Evolutionary conservation across 2,329 filamentous ascomycete genomes (phyloP).

Genomic region (Trichophyton benhamiae): DNA sequence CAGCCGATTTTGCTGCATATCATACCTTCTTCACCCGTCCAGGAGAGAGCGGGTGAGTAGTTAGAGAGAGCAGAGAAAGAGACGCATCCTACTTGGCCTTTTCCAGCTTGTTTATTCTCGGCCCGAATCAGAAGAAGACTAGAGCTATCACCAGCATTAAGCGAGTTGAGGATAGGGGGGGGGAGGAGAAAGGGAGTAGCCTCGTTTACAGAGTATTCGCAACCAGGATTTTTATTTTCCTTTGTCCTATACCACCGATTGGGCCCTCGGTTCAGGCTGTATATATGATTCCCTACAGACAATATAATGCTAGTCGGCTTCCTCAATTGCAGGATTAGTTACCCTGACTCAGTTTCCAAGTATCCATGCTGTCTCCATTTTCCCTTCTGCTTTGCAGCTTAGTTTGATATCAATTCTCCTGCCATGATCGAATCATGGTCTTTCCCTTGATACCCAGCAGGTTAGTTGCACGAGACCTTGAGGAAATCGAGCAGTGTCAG

Average conservation of each 20-base stretch:
- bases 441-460: background rate
- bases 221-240: background rate
- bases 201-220: no score
- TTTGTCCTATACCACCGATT: background rate
- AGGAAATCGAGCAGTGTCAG: background rate
- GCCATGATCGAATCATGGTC: background rate
- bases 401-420: background rate
- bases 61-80: background rate
- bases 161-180: background rate
- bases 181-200: background rate
- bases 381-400: no score
- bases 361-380: no score
- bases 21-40: background rate
- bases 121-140: slow-evolving; percentile 1
- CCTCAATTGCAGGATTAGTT: no score
- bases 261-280: background rate
- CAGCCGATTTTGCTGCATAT: background rate
- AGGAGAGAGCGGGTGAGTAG: no score
- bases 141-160: background rate
- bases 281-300: background rate
- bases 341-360: no score
- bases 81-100: background rate
- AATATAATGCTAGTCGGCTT: no score
- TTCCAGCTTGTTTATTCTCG: background rate
- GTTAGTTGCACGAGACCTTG: background rate